Conservation (phyloP, 1,284 basidiomycete genomes). For the Irpex sp. region DNA sequence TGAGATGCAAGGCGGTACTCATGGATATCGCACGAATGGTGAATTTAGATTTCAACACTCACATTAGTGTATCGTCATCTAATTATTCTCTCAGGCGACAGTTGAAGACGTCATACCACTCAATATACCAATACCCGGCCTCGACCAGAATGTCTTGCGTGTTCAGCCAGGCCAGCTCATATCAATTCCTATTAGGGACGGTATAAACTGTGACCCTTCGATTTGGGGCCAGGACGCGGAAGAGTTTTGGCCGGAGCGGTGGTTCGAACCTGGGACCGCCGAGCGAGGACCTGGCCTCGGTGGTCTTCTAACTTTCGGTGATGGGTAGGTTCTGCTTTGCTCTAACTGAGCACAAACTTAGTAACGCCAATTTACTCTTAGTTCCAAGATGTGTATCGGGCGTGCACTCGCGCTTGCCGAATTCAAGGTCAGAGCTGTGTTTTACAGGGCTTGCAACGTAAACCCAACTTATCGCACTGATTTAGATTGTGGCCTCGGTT, state of each 20-base stretch:
- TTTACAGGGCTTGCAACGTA: neutral
- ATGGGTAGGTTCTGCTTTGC: neutral
- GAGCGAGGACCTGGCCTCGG: conserved; percentile 1
- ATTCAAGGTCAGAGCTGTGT: neutral
- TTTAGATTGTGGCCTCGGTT: neutral
- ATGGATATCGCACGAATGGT: neutral
- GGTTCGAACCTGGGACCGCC: conserved; percentile 1
- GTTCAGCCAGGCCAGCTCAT: neutral
- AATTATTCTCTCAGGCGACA: neutral
- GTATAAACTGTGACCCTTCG: neutral
- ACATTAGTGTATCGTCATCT: neutral
- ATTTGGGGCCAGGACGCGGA: conserved; percentile 11
- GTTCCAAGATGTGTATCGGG: neutral
- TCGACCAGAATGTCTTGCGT: conserved; percentile 3
- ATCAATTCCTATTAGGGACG: neutral
- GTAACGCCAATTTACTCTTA: neutral
- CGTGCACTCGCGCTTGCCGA: neutral
- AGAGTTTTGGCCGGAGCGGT: conserved; percentile 9
- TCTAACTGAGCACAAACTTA: neutral
- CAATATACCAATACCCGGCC: conserved; percentile 31
- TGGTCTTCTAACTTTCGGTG: neutral
- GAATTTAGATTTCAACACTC: neutral
- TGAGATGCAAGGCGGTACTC: conserved; percentile 26
- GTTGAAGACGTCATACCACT: conserved; percentile 41
- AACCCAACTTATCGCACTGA: neutral